Base-by-base conservation (phyloP, 2,329 filamentous ascomycete genomes). In the Hypoxylon sp. region DNA sequence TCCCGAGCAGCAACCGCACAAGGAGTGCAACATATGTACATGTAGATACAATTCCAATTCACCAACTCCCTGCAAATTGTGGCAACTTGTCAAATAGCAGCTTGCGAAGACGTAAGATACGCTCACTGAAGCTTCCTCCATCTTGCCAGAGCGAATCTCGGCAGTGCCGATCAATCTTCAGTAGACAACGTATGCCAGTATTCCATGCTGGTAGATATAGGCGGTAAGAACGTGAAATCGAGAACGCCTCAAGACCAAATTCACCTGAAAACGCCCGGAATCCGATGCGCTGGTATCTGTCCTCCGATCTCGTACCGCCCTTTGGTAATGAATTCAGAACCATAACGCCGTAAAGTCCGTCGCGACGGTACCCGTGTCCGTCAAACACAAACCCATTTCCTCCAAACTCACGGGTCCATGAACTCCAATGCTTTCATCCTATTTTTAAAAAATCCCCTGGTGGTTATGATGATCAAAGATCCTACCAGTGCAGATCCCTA, bases 321-420 rank as follows among this genome's bases (percentile, higher is more conserved):
- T 22, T 48, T 50, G 49, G 48, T 45, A 66, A 66, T 55, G 26
- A n/a, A 36, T 16, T 38, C 58, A 44, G 40, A 52, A 57, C 63
- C 62, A 38, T 64, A 68, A 68, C 63, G 63, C 63, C 66, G 59
- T 48, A 61, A 64, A 66, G 33, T 64, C 52, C 52, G 44, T 58
- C 49, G 42, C 38, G 59, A 57, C 38, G 32, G 51, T 20, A 26
- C 26, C 28, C 9, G 44, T 46, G 18, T 40, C 59, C 49, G 52
- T 51, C 58, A 64, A 64, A 61, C 26, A 28, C 44, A 42, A 52
- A 64, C 26, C 12, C 44, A 40, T 32, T 53, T 45, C 36, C 62
- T 42, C 26, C 42, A 22, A 60, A 53, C 33, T 22, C n/a, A n/a
- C 44, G 52, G 51, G 30, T 50, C 52, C 62, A 22, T 48, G 18